A percentile compares a stretch with the other conserved stretches of the same genome.
phyloP scores from a whole-genome alignment of 1,284 basidiomycete genomes.

The Sanghuangporus baumii region DNA sequence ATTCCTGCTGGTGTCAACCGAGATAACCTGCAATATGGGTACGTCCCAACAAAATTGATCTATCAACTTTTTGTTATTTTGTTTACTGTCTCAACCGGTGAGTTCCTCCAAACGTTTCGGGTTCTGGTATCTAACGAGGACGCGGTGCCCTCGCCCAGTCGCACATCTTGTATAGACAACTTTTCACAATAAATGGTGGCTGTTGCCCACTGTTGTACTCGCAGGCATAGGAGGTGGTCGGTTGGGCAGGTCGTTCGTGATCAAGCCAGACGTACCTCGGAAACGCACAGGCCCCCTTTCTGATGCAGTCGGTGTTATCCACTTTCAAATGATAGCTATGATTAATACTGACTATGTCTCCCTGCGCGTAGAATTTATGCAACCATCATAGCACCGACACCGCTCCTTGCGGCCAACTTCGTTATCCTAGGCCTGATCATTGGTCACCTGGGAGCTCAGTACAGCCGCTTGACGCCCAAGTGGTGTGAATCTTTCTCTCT shows the following conservation, averaged over 20 bases:
- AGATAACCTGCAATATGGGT: constrained; percentile 21
- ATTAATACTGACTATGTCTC: not conserved
- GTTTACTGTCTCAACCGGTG: constrained; percentile 12
- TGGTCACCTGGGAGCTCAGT: constrained; percentile 34
- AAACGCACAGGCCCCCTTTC: constrained; percentile 27
- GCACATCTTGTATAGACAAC: constrained; percentile 31
- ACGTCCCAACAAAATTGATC: constrained; percentile 28
- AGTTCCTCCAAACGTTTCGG: not conserved
- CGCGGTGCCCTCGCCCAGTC: constrained; percentile 22
- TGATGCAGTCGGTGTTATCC: constrained; percentile 36
- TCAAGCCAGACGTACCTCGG: constrained; percentile 25
- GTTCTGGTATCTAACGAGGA: not conserved
- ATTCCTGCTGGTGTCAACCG: not conserved
- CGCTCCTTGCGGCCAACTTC: constrained; percentile 44
- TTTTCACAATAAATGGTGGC: constrained; percentile 34
- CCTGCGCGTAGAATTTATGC: constrained; percentile 29
- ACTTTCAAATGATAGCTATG: not conserved
- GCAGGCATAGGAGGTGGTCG: constrained; percentile 35
- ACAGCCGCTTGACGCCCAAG: constrained; percentile 31
- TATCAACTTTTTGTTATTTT: constrained; percentile 22
- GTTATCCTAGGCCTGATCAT: constrained; percentile 43
- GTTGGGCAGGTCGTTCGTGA: constrained; percentile 36
- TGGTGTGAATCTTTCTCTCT: constrained; percentile 22
- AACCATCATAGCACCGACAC: constrained; percentile 42
- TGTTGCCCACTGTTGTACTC: constrained; percentile 31